These are phyloP conservation scores for Apiotrichum siamense DNA, from an alignment of 1,284 basidiomycete species.

Conservation along the genomic window DNA sequence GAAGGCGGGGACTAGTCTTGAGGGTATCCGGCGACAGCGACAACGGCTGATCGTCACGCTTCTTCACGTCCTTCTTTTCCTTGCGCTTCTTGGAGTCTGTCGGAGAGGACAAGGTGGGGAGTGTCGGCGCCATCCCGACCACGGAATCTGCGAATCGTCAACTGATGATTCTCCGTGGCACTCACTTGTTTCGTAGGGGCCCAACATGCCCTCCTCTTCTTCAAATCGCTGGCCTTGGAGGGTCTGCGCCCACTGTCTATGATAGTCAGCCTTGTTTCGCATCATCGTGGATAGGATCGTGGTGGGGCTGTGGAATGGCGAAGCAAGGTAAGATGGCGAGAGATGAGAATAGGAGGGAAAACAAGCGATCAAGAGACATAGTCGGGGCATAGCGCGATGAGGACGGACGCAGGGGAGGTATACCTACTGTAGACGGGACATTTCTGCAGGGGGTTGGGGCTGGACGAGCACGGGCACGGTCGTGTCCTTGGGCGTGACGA, in stretches of 20 bases:
- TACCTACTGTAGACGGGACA: too few relatives aligned
- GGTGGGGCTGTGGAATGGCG: too few relatives aligned
- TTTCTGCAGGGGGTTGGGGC: too few relatives aligned
- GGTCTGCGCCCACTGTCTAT: conserved; percentile 1
- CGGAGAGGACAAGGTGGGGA: background rate
- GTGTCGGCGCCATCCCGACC: background rate
- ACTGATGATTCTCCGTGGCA: background rate
- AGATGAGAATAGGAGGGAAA: background rate
- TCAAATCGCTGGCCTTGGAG: conserved; percentile 4
- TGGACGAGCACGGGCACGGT: too few relatives aligned
- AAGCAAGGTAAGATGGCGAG: too few relatives aligned
- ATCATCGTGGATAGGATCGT: too few relatives aligned
- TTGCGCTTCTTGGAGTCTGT: background rate
- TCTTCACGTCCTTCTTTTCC: background rate
- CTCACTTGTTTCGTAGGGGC: conserved; percentile 38
- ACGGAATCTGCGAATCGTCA: background rate
- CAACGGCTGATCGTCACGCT: too few relatives aligned
- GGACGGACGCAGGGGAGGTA: too few relatives aligned
- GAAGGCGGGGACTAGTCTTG: too few relatives aligned
- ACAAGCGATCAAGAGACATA: background rate
- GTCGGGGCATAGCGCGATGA: too few relatives aligned
- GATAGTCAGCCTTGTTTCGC: background rate
- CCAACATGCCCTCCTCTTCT: conserved; percentile 36
- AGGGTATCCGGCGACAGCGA: too few relatives aligned
- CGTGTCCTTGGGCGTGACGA: too few relatives aligned